Evolutionary conservation across 139 green algal species (phyloP), one percentile per base, ranked within the genome.

Genomic region (Desmodesmus armatus): DNA sequence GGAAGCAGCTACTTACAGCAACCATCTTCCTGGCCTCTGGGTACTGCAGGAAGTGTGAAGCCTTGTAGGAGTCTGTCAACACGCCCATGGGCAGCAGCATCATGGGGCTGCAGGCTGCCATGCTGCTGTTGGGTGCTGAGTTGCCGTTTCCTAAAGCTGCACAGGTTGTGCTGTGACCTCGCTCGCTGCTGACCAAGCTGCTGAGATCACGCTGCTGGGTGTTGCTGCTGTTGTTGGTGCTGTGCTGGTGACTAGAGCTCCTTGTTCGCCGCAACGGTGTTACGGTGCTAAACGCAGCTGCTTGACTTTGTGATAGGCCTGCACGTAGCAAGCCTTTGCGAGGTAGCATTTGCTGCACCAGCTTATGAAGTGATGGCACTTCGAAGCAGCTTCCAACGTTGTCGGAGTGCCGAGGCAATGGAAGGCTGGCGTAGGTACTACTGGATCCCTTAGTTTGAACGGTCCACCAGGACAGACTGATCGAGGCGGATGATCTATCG

Each of bases 11-110:
- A 40, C 40, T 37, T 78, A 98, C 94, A 85, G 94, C 94, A 9
- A 97, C 93, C 92, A 98, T 95, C 75, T 96, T 93, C 17, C 77
- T 88, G 0, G 88, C 87, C 3, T 80, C 62, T 0, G 95, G 95
- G 62, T 98, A 98, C 82, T 95, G 93, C 21, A 95, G 47, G 63
- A 89, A 97, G 82, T 97, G 94, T 2, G 92, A 92, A 15, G 95
- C 90, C 70, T 97, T 97, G 88, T 97, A 98, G 43, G 66, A 91
- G 69, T 98, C 95, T 19, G 93, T 94, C 53, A 97, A 87, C 2
- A 98, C 86, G 25, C 75, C 84, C 23, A 98, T 93, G 23, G 94
- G 95, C 67, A 98, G 80, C 25, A 37, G 39, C 76, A 82, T 53
- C 47, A 43, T 35, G 9, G 76, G 51, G 9, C 67, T 80, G 29